Evolutionary conservation across 2,329 filamentous ascomycete genomes (phyloP).

Genomic region (Cadophora malorum): DNA sequence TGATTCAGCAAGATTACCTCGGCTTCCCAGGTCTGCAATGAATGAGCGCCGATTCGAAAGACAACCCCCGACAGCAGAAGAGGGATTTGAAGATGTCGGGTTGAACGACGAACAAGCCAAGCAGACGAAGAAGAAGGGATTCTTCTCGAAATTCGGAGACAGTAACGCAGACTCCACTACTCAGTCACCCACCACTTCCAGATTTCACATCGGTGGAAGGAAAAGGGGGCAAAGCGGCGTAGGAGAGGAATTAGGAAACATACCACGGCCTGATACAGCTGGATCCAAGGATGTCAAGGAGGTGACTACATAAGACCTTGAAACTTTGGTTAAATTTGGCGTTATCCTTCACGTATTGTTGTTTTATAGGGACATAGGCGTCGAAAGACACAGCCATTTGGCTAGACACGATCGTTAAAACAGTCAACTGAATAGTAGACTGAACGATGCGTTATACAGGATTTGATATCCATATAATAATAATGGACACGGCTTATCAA

Average conservation of each 20-base stretch:
- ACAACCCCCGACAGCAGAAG: slow-evolving; percentile 72
- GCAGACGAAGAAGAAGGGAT: slow-evolving; percentile 69
- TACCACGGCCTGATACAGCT: slow-evolving; percentile 48
- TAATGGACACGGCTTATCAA: slow-evolving; percentile 26
- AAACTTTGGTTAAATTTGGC: background rate
- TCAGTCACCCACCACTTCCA: slow-evolving; percentile 54
- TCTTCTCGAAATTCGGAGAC: slow-evolving; percentile 84
- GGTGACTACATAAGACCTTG: slow-evolving; percentile 41
- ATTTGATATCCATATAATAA: slow-evolving; percentile 25
- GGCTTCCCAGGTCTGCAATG: slow-evolving; percentile 66
- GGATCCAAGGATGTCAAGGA: slow-evolving; percentile 36
- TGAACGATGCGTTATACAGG: slow-evolving; percentile 7
- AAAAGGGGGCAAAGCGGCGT: slow-evolving; percentile 75
- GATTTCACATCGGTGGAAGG: slow-evolving; percentile 73
- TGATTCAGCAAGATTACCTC: slow-evolving; percentile 72
- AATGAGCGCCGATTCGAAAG: slow-evolving; percentile 63
- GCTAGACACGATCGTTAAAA: slow-evolving; percentile 29
- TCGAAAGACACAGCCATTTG: slow-evolving; percentile 18
- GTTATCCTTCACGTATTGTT: slow-evolving; percentile 15
- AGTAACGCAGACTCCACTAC: slow-evolving; percentile 37
- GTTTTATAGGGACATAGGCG: background rate
- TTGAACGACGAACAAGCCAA: slow-evolving; percentile 74
- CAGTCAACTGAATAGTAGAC: slow-evolving; percentile 18
- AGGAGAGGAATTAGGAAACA: slow-evolving; percentile 73
- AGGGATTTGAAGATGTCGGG: slow-evolving; percentile 89